Evolutionary conservation across 129 eudicot genomes (phyloP).

Genomic region (Mikania micrantha): DNA sequence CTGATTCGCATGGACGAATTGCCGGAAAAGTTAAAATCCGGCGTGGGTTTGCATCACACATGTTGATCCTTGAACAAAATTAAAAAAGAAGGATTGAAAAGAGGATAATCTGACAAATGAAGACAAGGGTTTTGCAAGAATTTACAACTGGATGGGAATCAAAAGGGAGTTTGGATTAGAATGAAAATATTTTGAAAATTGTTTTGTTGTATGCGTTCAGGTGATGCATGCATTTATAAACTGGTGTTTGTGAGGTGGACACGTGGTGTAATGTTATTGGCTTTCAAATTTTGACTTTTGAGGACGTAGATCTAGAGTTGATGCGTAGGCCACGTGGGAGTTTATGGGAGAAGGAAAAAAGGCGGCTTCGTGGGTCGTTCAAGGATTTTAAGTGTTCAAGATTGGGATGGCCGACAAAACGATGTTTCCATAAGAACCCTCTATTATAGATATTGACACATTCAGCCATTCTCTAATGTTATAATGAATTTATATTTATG

Average conservation of each 20-base stretch:
- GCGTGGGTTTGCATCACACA: conserved; percentile 45
- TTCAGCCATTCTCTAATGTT: neutral
- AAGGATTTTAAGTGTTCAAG: neutral
- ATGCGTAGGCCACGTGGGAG: conserved; percentile 28
- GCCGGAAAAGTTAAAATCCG: conserved; percentile 84
- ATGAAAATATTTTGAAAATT: neutral
- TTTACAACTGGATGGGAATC: conserved; percentile 14
- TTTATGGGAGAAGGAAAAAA: conserved; percentile 25
- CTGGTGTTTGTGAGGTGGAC: conserved; percentile 15
- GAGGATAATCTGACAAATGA: neutral
- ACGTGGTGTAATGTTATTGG: conserved; percentile 26
- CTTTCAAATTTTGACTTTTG: neutral
- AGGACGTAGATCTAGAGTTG: conserved; percentile 22
- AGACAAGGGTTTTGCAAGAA: neutral
- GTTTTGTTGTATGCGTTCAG: neutral
- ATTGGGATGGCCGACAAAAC: conserved; percentile 11
- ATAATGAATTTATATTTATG: neutral
- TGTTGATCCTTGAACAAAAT: conserved; percentile 30
- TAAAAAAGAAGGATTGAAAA: neutral
- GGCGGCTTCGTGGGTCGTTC: conserved; percentile 39
- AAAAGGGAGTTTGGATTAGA: conserved; percentile 19
- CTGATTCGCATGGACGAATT: conserved; percentile 61
- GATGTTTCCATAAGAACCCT: neutral
- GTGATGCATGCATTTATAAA: conserved; percentile 14
- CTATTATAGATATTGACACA: neutral